Evolutionary conservation across 2,329 filamentous ascomycete species (phyloP).

Genomic region (Phialophora expanda): DNA sequence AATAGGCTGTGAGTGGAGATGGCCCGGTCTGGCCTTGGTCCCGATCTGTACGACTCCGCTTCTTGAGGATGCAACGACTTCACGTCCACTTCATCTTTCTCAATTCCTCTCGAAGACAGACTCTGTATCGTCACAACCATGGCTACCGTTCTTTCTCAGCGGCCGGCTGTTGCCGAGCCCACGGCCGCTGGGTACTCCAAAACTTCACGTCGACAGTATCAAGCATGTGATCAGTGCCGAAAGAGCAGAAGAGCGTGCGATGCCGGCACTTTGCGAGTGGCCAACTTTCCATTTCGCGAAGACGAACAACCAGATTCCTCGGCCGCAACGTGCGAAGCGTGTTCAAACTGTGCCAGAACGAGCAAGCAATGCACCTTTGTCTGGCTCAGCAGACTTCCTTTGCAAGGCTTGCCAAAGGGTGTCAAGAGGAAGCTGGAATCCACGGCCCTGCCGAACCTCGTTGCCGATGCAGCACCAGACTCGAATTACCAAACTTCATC

Average conservation of each 20-base stretch:
- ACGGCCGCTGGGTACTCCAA: constrained; percentile 28
- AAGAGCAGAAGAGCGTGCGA: constrained; percentile 34
- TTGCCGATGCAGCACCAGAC: not conserved
- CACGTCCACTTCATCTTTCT: constrained; percentile 11
- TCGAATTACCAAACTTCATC: constrained; percentile 10
- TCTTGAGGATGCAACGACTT: constrained; percentile 17
- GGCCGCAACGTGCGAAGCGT: constrained; percentile 35
- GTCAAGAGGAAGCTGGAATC: constrained; percentile 32
- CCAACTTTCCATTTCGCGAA: constrained; percentile 27
- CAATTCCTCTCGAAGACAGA: not conserved
- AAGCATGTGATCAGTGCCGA: constrained; percentile 41
- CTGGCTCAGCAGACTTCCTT: constrained; percentile 46
- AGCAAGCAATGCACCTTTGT: constrained; percentile 54
- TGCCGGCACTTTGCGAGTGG: constrained; percentile 27
- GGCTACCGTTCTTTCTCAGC: constrained; percentile 6
- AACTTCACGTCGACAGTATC: constrained; percentile 47
- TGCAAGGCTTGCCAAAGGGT: constrained; percentile 35
- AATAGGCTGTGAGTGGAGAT: constrained; percentile 12
- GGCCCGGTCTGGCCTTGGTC: constrained; percentile 14
- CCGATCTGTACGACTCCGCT: constrained; percentile 23
- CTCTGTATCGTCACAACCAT: constrained; percentile 4
- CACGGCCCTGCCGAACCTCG: constrained; percentile 10
- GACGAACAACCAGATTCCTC: constrained; percentile 30
- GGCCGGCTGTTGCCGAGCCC: not conserved
- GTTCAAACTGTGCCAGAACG: constrained; percentile 53